Conservation (phyloP, 108 stramenopile species). For the Schizochytrium sp. region DNA sequence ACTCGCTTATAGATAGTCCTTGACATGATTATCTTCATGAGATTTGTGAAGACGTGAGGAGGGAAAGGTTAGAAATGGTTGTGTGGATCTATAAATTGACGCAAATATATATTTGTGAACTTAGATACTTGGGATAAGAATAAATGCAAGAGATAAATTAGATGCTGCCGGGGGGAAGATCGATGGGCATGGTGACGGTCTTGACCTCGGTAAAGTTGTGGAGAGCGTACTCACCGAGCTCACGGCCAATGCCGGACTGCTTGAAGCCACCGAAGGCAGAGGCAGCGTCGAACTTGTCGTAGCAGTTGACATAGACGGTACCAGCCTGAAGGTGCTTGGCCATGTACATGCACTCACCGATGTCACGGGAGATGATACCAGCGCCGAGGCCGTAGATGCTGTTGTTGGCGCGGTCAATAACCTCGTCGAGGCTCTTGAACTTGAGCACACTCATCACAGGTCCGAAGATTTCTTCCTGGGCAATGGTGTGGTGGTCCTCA, state of each 20-base stretch:
- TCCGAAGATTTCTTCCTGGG: slow-evolving; percentile 79
- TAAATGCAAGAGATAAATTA: not conserved
- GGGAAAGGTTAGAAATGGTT: too few relatives aligned
- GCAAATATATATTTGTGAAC: too few relatives aligned
- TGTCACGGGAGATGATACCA: slow-evolving; percentile 79
- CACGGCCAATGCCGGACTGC: slow-evolving; percentile 79
- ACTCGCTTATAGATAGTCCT: too few relatives aligned
- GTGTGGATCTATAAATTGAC: too few relatives aligned
- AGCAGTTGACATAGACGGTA: slow-evolving; percentile 81
- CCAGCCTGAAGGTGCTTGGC: slow-evolving; percentile 76
- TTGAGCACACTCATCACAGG: slow-evolving; percentile 77
- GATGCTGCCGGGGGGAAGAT: not conserved
- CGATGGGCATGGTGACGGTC: slow-evolving; percentile 66
- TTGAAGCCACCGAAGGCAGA: slow-evolving; percentile 79
- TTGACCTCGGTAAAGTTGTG: slow-evolving; percentile 75
- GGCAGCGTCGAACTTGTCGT: slow-evolving; percentile 77
- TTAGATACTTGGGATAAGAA: too few relatives aligned
- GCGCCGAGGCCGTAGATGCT: slow-evolving; percentile 83
- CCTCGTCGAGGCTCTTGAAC: slow-evolving; percentile 87
- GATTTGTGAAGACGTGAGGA: too few relatives aligned
- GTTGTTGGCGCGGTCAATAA: slow-evolving; percentile 80
- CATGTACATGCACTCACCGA: slow-evolving; percentile 77
- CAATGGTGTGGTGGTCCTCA: slow-evolving; percentile 71
- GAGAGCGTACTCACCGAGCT: slow-evolving; percentile 76
- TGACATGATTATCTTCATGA: too few relatives aligned